phyloP scores from a whole-genome alignment of 2,329 filamentous ascomycete genomes.

The Sarocladiaceae sp. region DNA sequence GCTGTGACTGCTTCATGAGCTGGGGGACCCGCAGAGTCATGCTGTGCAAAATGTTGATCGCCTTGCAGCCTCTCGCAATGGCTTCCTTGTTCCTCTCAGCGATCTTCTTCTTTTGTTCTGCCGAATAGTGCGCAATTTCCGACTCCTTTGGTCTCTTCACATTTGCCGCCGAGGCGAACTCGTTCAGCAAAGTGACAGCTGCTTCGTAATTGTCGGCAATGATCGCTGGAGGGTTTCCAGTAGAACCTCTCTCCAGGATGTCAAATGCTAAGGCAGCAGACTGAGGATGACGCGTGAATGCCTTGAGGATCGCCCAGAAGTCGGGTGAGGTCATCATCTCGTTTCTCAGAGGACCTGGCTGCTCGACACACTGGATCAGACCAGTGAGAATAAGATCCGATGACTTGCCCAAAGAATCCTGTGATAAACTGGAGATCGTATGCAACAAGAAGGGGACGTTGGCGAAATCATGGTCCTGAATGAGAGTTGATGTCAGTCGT shows the following conservation, averaged over 20 bases:
- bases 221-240: conserved; percentile 72
- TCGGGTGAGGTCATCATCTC: conserved; percentile 96
- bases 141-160: conserved; percentile 45
- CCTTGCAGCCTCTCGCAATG: conserved; percentile 73
- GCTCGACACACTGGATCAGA: conserved; percentile 73
- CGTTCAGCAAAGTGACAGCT: conserved; percentile 76
- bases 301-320: conserved; percentile 88
- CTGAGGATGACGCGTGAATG: conserved; percentile 64
- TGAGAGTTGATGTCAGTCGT: conserved; percentile 17
- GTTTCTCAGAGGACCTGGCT: conserved; percentile 73
- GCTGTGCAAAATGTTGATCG: conserved; percentile 75
- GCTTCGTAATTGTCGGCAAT: conserved; percentile 95
- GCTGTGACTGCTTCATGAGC: conserved; percentile 87
- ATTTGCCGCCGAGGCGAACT: conserved; percentile 81
- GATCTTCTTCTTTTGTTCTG: conserved; percentile 20
- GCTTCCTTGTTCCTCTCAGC: conserved; percentile 39
- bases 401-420: conserved; percentile 71
- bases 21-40: conserved; percentile 78
- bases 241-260: conserved; percentile 75
- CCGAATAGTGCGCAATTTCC: conserved; percentile 43
- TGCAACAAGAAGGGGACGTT: conserved; percentile 90
- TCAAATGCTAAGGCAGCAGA: conserved; percentile 77
- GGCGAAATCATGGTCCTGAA: conserved; percentile 81
- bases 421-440: conserved; percentile 81
- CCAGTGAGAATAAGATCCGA: conserved; percentile 75